These are phyloP conservation scores for Thalassiosira profunda DNA, from an alignment of 108 stramenopile species.

Conservation along the genomic window DNA sequence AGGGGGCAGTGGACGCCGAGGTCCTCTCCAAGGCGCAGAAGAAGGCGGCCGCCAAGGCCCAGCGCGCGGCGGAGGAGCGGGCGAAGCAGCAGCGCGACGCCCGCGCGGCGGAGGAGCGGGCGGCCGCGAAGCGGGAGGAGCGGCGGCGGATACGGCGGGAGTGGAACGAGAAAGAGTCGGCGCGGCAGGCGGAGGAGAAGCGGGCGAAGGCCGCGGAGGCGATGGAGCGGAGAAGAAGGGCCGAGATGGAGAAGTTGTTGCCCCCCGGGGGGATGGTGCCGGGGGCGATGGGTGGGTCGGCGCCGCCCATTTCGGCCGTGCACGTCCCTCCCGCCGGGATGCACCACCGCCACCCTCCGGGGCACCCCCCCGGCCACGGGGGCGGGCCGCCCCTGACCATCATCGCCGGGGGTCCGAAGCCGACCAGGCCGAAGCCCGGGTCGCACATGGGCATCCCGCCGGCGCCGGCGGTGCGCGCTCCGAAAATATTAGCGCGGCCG, in stretches of 20 bases:
- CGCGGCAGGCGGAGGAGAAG: conserved; percentile 66
- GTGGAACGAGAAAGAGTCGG: conserved; percentile 83
- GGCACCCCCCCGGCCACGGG: no score
- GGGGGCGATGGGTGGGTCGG: not conserved
- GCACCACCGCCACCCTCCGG: no score
- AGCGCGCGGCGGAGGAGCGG: conserved; percentile 36
- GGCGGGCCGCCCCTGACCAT: conserved; percentile 44
- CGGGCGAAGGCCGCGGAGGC: conserved; percentile 57
- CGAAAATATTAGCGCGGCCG: conserved; percentile 44
- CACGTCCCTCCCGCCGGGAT: no score
- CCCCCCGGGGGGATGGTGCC: not conserved
- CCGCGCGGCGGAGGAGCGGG: conserved; percentile 47
- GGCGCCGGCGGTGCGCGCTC: conserved; percentile 36
- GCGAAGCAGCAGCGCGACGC: conserved; percentile 57
- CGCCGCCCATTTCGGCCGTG: conserved; percentile 20
- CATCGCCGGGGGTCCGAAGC: conserved; percentile 26
- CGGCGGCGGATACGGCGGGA: conserved; percentile 81
- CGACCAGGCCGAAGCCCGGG: conserved; percentile 5
- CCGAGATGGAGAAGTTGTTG: conserved; percentile 33
- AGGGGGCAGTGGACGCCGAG: no score
- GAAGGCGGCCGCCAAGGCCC: conserved; percentile 20
- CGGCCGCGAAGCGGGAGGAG: conserved; percentile 80
- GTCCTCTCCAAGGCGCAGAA: conserved; percentile 16
- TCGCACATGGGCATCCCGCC: conserved; percentile 50
- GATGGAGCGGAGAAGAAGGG: conserved; percentile 20